Conservation (phyloP, 2,329 filamentous ascomycete genomes). For the Neonectria magnoliae region DNA sequence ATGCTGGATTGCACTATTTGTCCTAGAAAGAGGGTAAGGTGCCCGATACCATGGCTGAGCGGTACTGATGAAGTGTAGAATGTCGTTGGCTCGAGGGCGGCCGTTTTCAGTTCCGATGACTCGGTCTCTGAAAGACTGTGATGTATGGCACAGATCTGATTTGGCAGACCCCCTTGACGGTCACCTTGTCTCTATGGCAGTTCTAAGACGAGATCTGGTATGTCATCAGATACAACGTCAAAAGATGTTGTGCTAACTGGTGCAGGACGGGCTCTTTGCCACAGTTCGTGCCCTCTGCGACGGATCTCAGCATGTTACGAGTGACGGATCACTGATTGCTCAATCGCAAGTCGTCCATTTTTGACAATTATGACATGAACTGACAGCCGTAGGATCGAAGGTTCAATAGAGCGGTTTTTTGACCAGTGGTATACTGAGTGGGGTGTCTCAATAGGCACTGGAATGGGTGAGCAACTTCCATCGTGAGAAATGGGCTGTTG, state of each 20-base stretch:
- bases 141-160: conserved; percentile 73
- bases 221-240: conserved; percentile 26
- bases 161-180: conserved; percentile 75
- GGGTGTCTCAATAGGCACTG: conserved; percentile 65
- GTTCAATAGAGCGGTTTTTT: conserved; percentile 73
- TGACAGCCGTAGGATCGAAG: conserved; percentile 57
- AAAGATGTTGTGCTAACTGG: conserved; percentile 16
- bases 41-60: background rate
- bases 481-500: background rate
- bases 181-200: conserved; percentile 76
- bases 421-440: conserved; percentile 72
- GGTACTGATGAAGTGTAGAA: conserved; percentile 47
- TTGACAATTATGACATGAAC: background rate
- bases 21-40: conserved; percentile 72
- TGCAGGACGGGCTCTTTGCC: conserved; percentile 64
- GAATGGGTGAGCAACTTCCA: conserved; percentile 53
- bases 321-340: conserved; percentile 63
- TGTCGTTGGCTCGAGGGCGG: conserved; percentile 75
- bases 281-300: conserved; percentile 70
- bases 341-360: conserved; percentile 54
- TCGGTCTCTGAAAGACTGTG: conserved; percentile 72
- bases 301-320: conserved; percentile 58
- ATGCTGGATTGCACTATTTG: conserved; percentile 77
- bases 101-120: conserved; percentile 75
- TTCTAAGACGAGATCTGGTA: conserved; percentile 73